Conservation (phyloP, 73 alveolate genomes). For the Durusdinium trenchii region DNA sequence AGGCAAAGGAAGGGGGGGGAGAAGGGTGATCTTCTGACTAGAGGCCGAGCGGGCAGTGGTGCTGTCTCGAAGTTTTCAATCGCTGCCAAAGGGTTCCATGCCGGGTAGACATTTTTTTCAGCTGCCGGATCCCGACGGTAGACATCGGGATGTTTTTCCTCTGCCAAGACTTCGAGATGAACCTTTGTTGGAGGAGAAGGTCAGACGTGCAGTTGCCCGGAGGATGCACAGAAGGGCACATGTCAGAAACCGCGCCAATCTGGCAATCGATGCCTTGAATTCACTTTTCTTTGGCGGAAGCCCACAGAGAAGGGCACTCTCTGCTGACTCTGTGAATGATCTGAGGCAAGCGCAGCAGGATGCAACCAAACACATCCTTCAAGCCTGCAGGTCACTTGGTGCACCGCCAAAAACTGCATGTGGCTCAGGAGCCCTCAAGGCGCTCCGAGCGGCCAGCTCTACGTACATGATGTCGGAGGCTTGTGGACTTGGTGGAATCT, state of each 20-base stretch:
- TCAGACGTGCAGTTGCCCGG: conserved; percentile 1
- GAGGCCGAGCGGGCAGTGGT: background rate
- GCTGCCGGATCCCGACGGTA: background rate
- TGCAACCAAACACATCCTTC: background rate
- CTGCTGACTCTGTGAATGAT: background rate
- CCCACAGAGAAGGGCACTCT: background rate
- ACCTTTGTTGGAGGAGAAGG: background rate
- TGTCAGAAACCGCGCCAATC: background rate
- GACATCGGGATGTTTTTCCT: conserved; percentile 15
- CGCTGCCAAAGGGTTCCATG: background rate
- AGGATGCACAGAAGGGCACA: background rate
- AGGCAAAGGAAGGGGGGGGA: no score
- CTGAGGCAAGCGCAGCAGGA: background rate
- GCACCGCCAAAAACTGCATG: background rate
- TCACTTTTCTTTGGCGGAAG: conserved; percentile 34
- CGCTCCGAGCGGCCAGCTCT: conserved; percentile 9
- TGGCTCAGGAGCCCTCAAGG: conserved; percentile 33
- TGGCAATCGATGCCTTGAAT: conserved; percentile 22
- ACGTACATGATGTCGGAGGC: background rate
- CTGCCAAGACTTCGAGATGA: background rate
- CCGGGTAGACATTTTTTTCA: background rate
- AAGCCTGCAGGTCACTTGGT: background rate
- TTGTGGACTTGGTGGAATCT: background rate
- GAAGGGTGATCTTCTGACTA: no score
- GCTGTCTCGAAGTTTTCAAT: background rate